Percentiles rank a stretch among this genome's conserved stretches.
Conservation (phyloP, 352 stramenopile genomes). For the Phytophthora macrochlamydospora region DNA sequence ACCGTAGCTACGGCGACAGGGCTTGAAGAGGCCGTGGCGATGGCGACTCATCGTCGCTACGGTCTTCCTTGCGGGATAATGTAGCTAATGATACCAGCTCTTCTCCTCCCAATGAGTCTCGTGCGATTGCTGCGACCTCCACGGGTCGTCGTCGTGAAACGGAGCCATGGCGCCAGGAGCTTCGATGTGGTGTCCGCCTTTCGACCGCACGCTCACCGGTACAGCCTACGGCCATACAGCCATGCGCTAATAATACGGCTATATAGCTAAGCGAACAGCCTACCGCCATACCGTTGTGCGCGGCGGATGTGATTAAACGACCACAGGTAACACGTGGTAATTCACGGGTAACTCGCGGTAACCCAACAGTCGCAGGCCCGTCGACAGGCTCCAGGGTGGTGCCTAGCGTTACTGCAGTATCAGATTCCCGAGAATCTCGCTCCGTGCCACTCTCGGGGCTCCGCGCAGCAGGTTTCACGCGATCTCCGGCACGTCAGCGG, state of each 20-base stretch:
- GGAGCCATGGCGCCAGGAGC: no score
- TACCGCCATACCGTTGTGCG: neutral
- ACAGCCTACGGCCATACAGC: neutral
- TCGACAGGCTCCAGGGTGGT: no score
- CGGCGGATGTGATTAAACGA: neutral
- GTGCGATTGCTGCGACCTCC: no score
- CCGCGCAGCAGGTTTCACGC: no score
- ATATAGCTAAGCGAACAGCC: neutral
- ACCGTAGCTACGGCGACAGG: neutral
- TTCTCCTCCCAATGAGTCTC: neutral
- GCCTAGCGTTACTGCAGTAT: no score
- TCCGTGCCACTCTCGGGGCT: no score
- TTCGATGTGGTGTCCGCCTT: no score
- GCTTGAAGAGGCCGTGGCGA: neutral
- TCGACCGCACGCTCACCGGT: neutral
- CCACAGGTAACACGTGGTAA: neutral
- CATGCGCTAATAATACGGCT: neutral
- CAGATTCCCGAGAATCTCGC: no score
- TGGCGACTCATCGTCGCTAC: neutral
- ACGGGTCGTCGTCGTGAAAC: no score
- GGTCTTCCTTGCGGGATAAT: neutral
- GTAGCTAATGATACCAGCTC: neutral
- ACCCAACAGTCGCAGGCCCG: no score
- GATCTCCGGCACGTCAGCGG: no score
- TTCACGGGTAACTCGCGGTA: no score